Conservation (phyloP, 78 protist genomes). For the Pelomyxa schiedti region DNA sequence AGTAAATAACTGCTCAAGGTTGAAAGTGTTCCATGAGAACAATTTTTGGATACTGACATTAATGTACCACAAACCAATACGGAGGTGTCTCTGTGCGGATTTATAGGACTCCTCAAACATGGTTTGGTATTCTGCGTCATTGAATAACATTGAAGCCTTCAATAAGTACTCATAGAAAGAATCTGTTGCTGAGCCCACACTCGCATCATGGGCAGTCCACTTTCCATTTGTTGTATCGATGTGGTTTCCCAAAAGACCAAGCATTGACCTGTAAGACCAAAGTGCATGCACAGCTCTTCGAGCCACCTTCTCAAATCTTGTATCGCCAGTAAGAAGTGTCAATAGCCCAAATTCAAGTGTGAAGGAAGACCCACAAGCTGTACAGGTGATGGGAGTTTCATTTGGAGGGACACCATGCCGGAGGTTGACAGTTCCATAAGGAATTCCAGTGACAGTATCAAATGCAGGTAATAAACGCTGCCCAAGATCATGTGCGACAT, state of each 20-base stretch:
- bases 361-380: slow-evolving; percentile 79
- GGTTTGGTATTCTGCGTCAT: slow-evolving; percentile 32
- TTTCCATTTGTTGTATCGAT: slow-evolving; percentile 51
- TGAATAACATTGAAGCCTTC: slow-evolving; percentile 48
- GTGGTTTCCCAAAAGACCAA: slow-evolving; percentile 72
- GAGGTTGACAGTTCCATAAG: slow-evolving; percentile 77
- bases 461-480: slow-evolving; percentile 74
- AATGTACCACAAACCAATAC: slow-evolving; percentile 37
- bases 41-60: slow-evolving; percentile 62
- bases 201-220: slow-evolving; percentile 63
- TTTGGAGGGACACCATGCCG: slow-evolving; percentile 59
- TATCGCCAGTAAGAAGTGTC: slow-evolving; percentile 35
- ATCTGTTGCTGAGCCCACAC: slow-evolving; percentile 77
- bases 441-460: slow-evolving; percentile 84
- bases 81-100: background rate
- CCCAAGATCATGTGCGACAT: slow-evolving; percentile 67
- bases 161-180: slow-evolving; percentile 78
- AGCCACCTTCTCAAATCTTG: slow-evolving; percentile 32
- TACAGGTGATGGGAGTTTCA: slow-evolving; percentile 62
- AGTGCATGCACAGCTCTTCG: slow-evolving; percentile 32
- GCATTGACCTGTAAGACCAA: slow-evolving; percentile 31
- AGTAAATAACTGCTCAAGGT: too few relatives aligned
- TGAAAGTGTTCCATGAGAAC: too few relatives aligned
- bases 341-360: slow-evolving; percentile 67
- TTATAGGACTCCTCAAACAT: slow-evolving; percentile 7